phyloP scores from a whole-genome alignment of 345 rosid genomes.

The Pistacia integerrima region DNA sequence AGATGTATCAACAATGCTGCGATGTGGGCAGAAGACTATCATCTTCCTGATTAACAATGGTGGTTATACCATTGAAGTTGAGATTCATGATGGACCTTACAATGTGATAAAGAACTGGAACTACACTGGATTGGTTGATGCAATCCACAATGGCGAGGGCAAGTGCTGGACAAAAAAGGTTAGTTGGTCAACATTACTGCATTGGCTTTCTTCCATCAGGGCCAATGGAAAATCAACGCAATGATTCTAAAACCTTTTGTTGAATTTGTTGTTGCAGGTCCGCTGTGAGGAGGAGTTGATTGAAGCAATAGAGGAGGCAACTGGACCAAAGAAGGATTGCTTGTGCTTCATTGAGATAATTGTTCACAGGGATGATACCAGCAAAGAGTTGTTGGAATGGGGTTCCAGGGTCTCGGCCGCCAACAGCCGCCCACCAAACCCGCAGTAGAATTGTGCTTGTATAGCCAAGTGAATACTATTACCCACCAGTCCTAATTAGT shows the following conservation, averaged over 20 bases:
- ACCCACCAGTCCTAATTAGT: neutral
- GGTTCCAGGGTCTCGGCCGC: slow-evolving; percentile 80
- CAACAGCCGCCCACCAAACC: slow-evolving; percentile 66
- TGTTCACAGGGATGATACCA: slow-evolving; percentile 78
- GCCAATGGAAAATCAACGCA: no score
- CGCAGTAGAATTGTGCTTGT: slow-evolving; percentile 8
- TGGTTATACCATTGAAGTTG: slow-evolving; percentile 83
- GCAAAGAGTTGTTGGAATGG: slow-evolving; percentile 85
- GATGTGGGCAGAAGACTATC: slow-evolving; percentile 62
- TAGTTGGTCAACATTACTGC: slow-evolving; percentile 1
- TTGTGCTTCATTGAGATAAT: slow-evolving; percentile 81
- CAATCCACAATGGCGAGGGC: slow-evolving; percentile 78
- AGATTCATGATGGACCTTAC: slow-evolving; percentile 87
- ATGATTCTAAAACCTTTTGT: neutral
- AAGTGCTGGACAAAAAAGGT: slow-evolving; percentile 88
- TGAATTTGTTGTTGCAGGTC: slow-evolving; percentile 40
- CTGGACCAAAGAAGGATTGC: slow-evolving; percentile 57
- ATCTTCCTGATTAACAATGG: slow-evolving; percentile 83
- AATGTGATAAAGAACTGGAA: slow-evolving; percentile 91
- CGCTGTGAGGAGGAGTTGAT: slow-evolving; percentile 62
- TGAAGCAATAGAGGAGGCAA: slow-evolving; percentile 58
- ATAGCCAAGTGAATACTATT: neutral
- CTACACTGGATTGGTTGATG: slow-evolving; percentile 71
- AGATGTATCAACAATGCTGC: slow-evolving; percentile 75
- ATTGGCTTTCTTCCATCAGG: neutral